A percentile compares a stretch with the other conserved stretches of the same genome.
These are phyloP conservation scores for Penicillium silybi DNA, from an alignment of 495 filamentous ascomycete genomes.

Conservation along the genomic window DNA sequence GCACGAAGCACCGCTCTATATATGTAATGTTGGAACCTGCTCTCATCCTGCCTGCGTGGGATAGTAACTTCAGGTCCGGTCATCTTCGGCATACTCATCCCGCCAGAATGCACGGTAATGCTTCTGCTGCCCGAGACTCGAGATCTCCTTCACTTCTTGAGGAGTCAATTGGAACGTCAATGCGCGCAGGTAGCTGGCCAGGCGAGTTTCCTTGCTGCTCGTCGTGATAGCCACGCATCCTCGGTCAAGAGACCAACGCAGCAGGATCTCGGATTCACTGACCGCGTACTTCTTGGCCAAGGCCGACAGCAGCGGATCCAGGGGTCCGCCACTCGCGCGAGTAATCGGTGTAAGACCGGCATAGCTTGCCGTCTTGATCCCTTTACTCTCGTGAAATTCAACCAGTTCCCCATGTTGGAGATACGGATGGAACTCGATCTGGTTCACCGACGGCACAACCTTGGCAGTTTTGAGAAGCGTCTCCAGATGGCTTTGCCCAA, in stretches of 20 bases:
- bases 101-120: conserved; percentile 69
- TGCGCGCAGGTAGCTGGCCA: conserved; percentile 60
- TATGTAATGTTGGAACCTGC: background rate
- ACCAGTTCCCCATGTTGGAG: conserved; percentile 71
- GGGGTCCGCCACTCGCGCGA: conserved; percentile 63
- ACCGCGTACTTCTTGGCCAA: conserved; percentile 79
- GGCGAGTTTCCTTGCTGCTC: conserved; percentile 64
- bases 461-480: conserved; percentile 62
- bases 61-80: conserved; percentile 44
- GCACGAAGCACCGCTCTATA: no score
- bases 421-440: conserved; percentile 88
- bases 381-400: conserved; percentile 58
- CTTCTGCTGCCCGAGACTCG: conserved; percentile 56
- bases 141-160: conserved; percentile 65
- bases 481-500: conserved; percentile 62
- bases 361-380: conserved; percentile 70
- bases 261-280: conserved; percentile 58
- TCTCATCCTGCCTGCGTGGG: background rate
- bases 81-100: conserved; percentile 55
- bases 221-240: conserved; percentile 76
- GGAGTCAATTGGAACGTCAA: conserved; percentile 70
- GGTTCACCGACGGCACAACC: conserved; percentile 67
- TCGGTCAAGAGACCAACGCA: conserved; percentile 80
- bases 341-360: conserved; percentile 61
- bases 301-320: conserved; percentile 55